These are phyloP conservation scores for Trichosporon coremiiforme DNA, from an alignment of 1,284 basidiomycete genomes.

Conservation along the genomic window DNA sequence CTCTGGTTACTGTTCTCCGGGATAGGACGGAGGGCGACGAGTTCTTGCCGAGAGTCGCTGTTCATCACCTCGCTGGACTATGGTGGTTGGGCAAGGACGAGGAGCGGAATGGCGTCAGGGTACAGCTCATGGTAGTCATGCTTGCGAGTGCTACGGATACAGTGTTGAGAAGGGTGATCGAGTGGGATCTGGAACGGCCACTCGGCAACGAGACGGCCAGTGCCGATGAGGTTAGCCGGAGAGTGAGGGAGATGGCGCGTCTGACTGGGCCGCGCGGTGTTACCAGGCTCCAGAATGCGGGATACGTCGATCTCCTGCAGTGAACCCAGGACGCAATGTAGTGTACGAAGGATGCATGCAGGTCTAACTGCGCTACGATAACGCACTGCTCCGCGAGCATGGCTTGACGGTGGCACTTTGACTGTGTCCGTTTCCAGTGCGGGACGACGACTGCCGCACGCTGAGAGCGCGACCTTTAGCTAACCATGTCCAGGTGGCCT, in stretches of 20 bases:
- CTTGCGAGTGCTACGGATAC: slow-evolving; percentile 21
- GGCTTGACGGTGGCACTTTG: too few species aligned
- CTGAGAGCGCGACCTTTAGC: too few species aligned
- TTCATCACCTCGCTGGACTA: slow-evolving; percentile 75
- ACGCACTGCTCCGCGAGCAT: too few species aligned
- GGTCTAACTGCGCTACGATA: not conserved
- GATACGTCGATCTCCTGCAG: slow-evolving; percentile 11
- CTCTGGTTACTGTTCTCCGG: slow-evolving; percentile 45
- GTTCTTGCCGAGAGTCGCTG: slow-evolving; percentile 70
- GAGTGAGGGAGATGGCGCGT: not conserved
- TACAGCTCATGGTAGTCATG: slow-evolving; percentile 29
- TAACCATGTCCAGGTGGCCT: too few species aligned
- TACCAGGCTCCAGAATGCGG: slow-evolving; percentile 16
- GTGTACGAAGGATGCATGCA: slow-evolving; percentile 11
- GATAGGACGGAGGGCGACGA: slow-evolving; percentile 51
- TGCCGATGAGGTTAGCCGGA: slow-evolving; percentile 6
- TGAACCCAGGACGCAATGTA: not conserved
- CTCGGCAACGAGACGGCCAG: not conserved
- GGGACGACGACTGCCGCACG: too few species aligned
- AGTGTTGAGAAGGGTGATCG: slow-evolving; percentile 19
- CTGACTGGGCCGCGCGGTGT: slow-evolving; percentile 23
- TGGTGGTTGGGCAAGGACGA: slow-evolving; percentile 63
- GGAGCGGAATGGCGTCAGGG: slow-evolving; percentile 19
- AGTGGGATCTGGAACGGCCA: slow-evolving; percentile 8
- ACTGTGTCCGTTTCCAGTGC: too few species aligned